Evolutionary conservation across 1,284 basidiomycete species (phyloP).

Genomic region (Sanghuangporus baumii): DNA sequence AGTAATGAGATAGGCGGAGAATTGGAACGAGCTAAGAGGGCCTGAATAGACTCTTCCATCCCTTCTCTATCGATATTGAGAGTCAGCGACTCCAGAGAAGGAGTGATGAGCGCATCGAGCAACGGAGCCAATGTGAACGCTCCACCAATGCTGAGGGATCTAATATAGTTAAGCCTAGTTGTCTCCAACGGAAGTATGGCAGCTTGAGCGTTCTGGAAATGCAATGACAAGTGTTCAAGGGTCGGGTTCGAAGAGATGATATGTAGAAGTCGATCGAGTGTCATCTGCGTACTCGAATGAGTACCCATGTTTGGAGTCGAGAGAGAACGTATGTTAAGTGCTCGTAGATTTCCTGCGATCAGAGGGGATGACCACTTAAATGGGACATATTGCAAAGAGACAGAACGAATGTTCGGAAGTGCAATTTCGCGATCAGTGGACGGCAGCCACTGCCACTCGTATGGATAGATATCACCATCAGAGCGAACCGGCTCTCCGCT

Average conservation of each 20-base stretch:
- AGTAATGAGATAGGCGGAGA: conserved; percentile 50
- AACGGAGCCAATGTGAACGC: conserved; percentile 58
- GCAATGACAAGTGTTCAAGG: conserved; percentile 50
- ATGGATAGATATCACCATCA: conserved; percentile 33
- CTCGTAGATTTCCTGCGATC: conserved; percentile 7
- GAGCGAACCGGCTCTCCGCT: conserved; percentile 48
- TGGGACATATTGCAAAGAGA: conserved; percentile 63
- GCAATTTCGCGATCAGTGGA: conserved; percentile 26
- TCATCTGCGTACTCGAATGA: conserved; percentile 43
- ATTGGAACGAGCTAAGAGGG: conserved; percentile 51
- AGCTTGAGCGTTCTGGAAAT: conserved; percentile 52
- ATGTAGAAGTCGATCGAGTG: conserved; percentile 58
- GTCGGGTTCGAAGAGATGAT: conserved; percentile 51
- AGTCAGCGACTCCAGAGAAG: conserved; percentile 46
- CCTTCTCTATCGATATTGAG: conserved; percentile 62
- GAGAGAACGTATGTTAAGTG: conserved; percentile 46
- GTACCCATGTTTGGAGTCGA: conserved; percentile 4
- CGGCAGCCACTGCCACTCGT: conserved; percentile 69
- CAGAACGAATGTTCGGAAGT: conserved; percentile 42
- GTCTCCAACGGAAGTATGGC: conserved; percentile 54
- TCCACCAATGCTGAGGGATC: conserved; percentile 53
- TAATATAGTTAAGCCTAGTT: conserved; percentile 42
- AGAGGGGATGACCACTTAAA: conserved; percentile 61
- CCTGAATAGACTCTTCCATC: conserved; percentile 57
- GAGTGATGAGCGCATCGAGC: conserved; percentile 54